Conservation (phyloP, 2,329 filamentous ascomycete genomes). For the Erysiphe pulchra region DNA sequence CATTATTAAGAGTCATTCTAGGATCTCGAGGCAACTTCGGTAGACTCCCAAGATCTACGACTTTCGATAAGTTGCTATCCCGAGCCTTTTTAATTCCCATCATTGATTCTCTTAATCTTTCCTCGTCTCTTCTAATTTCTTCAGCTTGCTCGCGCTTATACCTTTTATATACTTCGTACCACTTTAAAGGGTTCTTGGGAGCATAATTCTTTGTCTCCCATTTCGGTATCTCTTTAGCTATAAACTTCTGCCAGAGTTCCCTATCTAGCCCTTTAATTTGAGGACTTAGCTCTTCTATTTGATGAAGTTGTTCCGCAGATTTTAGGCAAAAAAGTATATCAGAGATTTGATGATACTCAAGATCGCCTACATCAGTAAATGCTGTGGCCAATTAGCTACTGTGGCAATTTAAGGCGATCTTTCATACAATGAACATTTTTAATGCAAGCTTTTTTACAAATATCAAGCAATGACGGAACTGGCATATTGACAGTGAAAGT, state of each 20-base stretch:
- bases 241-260: slow-evolving; percentile 58
- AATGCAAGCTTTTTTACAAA: slow-evolving; percentile 24
- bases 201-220: slow-evolving; percentile 32
- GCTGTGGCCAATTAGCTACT: slow-evolving; percentile 13
- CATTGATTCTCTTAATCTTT: slow-evolving; percentile 25
- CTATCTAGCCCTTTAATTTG: slow-evolving; percentile 44
- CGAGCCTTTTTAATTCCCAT: slow-evolving; percentile 32
- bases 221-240: slow-evolving; percentile 49
- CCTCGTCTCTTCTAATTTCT: slow-evolving; percentile 30
- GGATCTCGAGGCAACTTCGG: slow-evolving; percentile 18
- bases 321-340: slow-evolving; percentile 47
- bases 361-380: slow-evolving; percentile 44
- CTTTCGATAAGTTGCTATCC: slow-evolving; percentile 27
- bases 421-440: slow-evolving; percentile 21
- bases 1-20: slow-evolving; percentile 14
- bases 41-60: slow-evolving; percentile 25
- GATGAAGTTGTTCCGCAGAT: slow-evolving; percentile 45
- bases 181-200: slow-evolving; percentile 40
- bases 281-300: slow-evolving; percentile 50
- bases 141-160: slow-evolving; percentile 33
- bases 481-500: slow-evolving; percentile 14
- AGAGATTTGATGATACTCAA: slow-evolving; percentile 39
- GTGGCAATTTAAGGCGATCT: not conserved
- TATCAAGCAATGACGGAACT: slow-evolving; percentile 24
- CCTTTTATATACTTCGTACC: slow-evolving; percentile 54